Evolutionary conservation across 345 rosid species (phyloP), one percentile per base, ranked within the genome.

Genomic region (Eucalyptus melliodora): DNA sequence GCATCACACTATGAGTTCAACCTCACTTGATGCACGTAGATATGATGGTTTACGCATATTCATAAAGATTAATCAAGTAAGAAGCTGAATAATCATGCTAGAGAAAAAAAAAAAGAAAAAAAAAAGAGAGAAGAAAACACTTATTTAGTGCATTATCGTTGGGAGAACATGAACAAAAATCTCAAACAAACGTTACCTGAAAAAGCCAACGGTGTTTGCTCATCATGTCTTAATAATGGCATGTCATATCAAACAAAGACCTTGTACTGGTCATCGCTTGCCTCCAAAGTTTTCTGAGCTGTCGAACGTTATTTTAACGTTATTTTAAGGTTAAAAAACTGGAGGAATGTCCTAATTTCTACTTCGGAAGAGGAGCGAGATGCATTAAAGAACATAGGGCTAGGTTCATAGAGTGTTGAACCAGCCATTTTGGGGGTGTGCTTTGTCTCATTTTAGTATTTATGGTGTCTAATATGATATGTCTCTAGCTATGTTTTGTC

Each of bases 51-150:
- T 40, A 26, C 7, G 7, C 27, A 26, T 42, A 21, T 40, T 40
- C 85, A 40, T 21, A 42, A 44, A 40, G 83, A 77, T 40, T 5
- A 77, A 10, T 77, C 1, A 5, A 77, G 85, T 40, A 3, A 24
- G 7, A 77, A 40, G 30, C 24, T 42, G 30, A 40, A 77, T 77
- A 37, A 24, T 21, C 26, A 10, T 11, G 27, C 83, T 34, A 72
- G 30, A 8, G 4, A 9, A 31, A 14, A 7, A n/a, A 16, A 16
- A 4, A 16, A 7, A 4, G 2, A 7, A 16, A 15, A 4, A 2
- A 15, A 2, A 4, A 1, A 14, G 5, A 31, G 44, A 37, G 11
- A 72, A 72, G 26, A 72, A 34, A 72, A 72, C 44, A 72, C 44
- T 72, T 34, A 34, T 34, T 34, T 72, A 9, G 26, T 34, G 82